These are phyloP conservation scores for Mycosphaerella arachidis DNA, from an alignment of 2,329 filamentous ascomycete species.

Conservation along the genomic window DNA sequence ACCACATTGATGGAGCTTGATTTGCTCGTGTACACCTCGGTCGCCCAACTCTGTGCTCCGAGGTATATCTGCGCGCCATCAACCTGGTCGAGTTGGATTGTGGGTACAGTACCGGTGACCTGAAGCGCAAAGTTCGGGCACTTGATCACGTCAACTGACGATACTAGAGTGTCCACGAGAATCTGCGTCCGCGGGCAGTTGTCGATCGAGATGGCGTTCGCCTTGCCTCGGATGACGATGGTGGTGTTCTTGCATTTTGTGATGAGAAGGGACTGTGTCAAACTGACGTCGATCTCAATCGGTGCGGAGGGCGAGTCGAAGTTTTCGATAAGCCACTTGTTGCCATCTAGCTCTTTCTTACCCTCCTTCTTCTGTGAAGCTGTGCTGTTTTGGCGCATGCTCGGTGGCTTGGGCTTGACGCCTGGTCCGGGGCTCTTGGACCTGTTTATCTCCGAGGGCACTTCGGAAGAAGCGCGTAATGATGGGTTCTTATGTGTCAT, in stretches of 20 bases:
- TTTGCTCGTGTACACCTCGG: slow-evolving; percentile 87
- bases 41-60: slow-evolving; percentile 68
- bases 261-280: slow-evolving; percentile 87
- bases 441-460: slow-evolving; percentile 55
- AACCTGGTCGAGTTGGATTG: slow-evolving; percentile 86
- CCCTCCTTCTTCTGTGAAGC: slow-evolving; percentile 24
- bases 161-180: slow-evolving; percentile 83
- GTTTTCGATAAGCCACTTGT: slow-evolving; percentile 96
- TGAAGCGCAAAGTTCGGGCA: slow-evolving; percentile 83
- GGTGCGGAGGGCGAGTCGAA: slow-evolving; percentile 71
- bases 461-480: slow-evolving; percentile 67
- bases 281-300: slow-evolving; percentile 73
- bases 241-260: slow-evolving; percentile 88
- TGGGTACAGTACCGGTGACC: slow-evolving; percentile 78
- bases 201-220: slow-evolving; percentile 93
- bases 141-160: slow-evolving; percentile 91
- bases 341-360: slow-evolving; percentile 54
- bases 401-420: slow-evolving; percentile 54
- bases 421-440: slow-evolving; percentile 83
- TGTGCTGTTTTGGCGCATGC: slow-evolving; percentile 43
- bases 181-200: slow-evolving; percentile 81
- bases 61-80: slow-evolving; percentile 87
- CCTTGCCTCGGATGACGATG: slow-evolving; percentile 84
- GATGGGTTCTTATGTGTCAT: slow-evolving; percentile 99
- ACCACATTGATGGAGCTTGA: slow-evolving; percentile 83